Percentiles rank a stretch among this genome's conserved stretches.
Evolutionary conservation across 495 filamentous ascomycete species (phyloP).

Genomic region (Aspergillus diversus): DNA sequence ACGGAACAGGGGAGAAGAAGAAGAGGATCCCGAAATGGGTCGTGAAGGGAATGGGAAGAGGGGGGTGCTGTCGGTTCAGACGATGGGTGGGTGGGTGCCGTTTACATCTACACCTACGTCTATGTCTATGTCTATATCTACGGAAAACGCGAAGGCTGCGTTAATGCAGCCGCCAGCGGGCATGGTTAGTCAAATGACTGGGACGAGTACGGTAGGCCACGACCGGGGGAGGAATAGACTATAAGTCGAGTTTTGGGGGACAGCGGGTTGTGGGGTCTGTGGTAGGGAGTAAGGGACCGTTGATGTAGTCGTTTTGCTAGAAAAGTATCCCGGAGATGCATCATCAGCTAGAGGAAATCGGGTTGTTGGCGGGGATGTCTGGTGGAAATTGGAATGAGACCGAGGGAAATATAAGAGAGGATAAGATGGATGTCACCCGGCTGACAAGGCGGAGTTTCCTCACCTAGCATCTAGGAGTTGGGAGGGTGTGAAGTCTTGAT

Average conservation of each 20-base stretch:
- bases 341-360: not conserved
- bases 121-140: not conserved
- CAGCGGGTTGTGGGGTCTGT: no score
- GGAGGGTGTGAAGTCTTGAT: no score
- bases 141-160: not conserved
- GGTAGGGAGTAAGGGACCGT: not conserved
- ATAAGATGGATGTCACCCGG: not conserved
- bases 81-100: not conserved
- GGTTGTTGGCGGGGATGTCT: not conserved
- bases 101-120: not conserved
- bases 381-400: not conserved
- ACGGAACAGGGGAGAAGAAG: not conserved
- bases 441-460: not conserved
- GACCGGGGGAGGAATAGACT: no score
- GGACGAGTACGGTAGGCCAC: no score
- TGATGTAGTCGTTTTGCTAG: not conserved
- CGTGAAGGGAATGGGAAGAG: not conserved
- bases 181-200: no score
- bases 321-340: conserved; percentile 2
- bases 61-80: not conserved
- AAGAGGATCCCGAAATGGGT: not conserved
- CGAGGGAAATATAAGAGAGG: not conserved
- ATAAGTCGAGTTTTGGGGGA: no score
- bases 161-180: no score
- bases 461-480: no score